Evolutionary conservation across 2,329 filamentous ascomycete species (phyloP), one percentile per base, ranked within the genome.

Genomic region (Magnaporthales sp.): DNA sequence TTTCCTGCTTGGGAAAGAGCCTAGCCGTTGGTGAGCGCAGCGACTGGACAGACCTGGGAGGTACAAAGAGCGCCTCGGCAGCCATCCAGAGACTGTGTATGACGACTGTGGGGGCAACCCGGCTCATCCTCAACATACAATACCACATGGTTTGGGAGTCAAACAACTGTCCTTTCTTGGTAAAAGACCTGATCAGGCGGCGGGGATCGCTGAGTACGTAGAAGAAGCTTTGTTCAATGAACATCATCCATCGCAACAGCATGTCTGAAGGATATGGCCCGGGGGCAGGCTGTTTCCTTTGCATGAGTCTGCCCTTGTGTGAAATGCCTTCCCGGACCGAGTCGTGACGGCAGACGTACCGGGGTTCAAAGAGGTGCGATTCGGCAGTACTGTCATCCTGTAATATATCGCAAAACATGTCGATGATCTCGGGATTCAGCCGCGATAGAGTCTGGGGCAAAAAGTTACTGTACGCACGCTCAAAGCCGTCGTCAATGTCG

Each of bases 51-150:
- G 77, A 70, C 66, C 78, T 77, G 1, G 86, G 84, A 1, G 84
- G 81, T n/a, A 80, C 77, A 70, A 89, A 90, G 4, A 90, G 77
- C 62, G 80, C 80, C 8, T 81, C 83, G 1, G 86, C 80, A 6
- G 85, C 85, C 69, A 85, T 79, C 88, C 88, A 91, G 5, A 90
- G 78, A 70, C 85, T 87, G 72, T 89, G 84, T 65, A 89, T 83
- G 2, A 89, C 85, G 24, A 89, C 73, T 62, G 78, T 84, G 4
- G 86, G 84, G 19, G 83, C 81, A 58, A 83, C 80, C 63, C 85
- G 80, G 5, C 83, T 86, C 74, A 89, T 76, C 67, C 84, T 83
- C 66, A 87, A 75, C 80, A 88, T 86, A 71, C 83, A 85, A 72
- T 87, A 88, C 85, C 84, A 89, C 1, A 87, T 76, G 15, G 82